Evolutionary conservation across 352 stramenopile genomes (phyloP).

Genomic region (Globisporangium parvum): DNA sequence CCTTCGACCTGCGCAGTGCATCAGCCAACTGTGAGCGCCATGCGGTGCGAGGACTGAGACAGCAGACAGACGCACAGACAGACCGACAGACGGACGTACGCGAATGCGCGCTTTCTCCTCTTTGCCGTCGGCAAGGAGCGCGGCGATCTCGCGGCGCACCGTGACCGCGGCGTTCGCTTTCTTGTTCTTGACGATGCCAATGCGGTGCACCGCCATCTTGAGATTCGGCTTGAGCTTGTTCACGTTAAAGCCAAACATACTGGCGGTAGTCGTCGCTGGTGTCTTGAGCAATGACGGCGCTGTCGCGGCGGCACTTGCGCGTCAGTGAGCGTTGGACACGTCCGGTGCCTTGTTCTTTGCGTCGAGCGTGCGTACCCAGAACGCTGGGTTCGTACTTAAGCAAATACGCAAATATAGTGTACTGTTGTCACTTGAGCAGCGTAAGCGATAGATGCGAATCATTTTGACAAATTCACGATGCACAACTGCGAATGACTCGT

Average conservation of each 20-base stretch:
- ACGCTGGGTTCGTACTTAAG: background rate
- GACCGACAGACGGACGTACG: constrained; percentile 41
- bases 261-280: background rate
- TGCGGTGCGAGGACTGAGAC: background rate
- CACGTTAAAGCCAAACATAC: constrained; percentile 87
- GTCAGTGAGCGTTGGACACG: background rate
- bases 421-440: no score
- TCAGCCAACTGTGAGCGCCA: background rate
- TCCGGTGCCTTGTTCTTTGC: background rate
- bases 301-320: background rate
- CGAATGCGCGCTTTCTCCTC: constrained; percentile 94
- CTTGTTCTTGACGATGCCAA: constrained; percentile 91
- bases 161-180: constrained; percentile 77
- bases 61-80: constrained; percentile 13
- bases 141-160: constrained; percentile 69
- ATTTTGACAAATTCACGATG: no score
- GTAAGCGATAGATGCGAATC: no score
- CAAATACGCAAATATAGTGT: background rate
- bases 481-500: no score
- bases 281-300: constrained; percentile 1
- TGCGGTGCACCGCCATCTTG: constrained; percentile 91
- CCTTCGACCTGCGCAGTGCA: constrained; percentile 56
- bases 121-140: constrained; percentile 80
- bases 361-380: no score
- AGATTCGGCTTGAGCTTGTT: constrained; percentile 91